These are phyloP conservation scores for Podila epigama DNA, from an alignment of 192 early-diverging fungal species.

Conservation along the genomic window DNA sequence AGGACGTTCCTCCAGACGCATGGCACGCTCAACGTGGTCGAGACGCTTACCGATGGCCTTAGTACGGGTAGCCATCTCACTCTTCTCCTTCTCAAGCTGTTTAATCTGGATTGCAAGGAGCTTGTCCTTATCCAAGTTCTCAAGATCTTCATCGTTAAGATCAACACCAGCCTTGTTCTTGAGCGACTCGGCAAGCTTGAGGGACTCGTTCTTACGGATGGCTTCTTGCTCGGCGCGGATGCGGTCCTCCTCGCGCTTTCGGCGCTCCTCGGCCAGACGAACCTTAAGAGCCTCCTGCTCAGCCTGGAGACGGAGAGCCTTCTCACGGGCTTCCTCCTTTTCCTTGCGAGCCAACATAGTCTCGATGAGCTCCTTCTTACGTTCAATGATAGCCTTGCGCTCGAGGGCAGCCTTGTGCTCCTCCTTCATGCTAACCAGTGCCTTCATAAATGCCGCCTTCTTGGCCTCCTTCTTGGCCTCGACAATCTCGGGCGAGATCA, in stretches of 20 bases:
- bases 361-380: constrained; percentile 80
- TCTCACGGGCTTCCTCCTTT: constrained; percentile 84
- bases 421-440: constrained; percentile 76
- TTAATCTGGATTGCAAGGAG: constrained; percentile 87
- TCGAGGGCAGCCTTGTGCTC: constrained; percentile 82
- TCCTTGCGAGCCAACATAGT: constrained; percentile 78
- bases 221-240: constrained; percentile 76
- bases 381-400: constrained; percentile 89
- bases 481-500: constrained; percentile 81
- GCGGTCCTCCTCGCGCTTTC: constrained; percentile 85
- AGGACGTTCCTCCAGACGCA: constrained; percentile 89
- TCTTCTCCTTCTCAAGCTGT: constrained; percentile 90
- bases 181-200: constrained; percentile 83
- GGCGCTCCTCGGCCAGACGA: constrained; percentile 85
- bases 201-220: constrained; percentile 83
- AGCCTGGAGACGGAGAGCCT: constrained; percentile 70
- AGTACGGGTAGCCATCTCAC: constrained; percentile 79
- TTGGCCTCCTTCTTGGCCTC: constrained; percentile 72
- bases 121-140: constrained; percentile 79
- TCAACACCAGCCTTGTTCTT: constrained; percentile 70
- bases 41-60: constrained; percentile 76
- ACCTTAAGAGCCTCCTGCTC: constrained; percentile 86
- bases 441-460: constrained; percentile 71
- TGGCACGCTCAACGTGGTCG: constrained; percentile 95
- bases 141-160: constrained; percentile 74